Conservation (phyloP, 441 rosid genomes). For the Eruca vesicaria region DNA sequence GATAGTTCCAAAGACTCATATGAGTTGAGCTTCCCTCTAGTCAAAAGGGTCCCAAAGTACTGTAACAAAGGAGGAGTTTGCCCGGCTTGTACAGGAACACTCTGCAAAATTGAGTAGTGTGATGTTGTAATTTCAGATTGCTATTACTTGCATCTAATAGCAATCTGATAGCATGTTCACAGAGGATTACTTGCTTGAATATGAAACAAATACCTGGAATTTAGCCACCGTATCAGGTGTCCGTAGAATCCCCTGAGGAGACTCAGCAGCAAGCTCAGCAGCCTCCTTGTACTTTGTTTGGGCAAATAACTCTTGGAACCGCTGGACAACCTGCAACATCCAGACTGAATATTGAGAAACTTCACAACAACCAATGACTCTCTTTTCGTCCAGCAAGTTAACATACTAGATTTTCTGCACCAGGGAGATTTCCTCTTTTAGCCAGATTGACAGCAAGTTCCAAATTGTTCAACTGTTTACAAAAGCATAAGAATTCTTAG, state of each 20-base stretch:
- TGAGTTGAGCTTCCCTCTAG: conserved; percentile 95
- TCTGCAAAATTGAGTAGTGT: conserved; percentile 48
- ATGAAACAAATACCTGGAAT: conserved; percentile 71
- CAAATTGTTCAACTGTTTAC: conserved; percentile 82
- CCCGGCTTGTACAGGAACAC: conserved; percentile 99
- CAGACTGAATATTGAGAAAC: conserved; percentile 29
- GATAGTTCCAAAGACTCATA: conserved; percentile 98
- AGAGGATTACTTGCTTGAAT: conserved; percentile 10
- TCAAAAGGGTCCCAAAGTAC: conserved; percentile 96
- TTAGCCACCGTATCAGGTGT: conserved; percentile 99
- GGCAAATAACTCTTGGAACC: conserved; percentile 97
- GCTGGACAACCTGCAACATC: conserved; percentile 87
- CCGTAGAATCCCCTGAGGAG: conserved; percentile 98
- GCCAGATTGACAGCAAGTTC: conserved; percentile 99
- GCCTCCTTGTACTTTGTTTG: conserved; percentile 99
- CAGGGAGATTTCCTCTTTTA: conserved; percentile 98
- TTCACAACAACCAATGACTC: conserved; percentile 4
- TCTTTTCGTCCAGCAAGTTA: not conserved
- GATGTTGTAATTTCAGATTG: conserved; percentile 6
- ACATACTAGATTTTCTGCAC: conserved; percentile 97
- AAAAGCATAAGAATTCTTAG: conserved; percentile 19
- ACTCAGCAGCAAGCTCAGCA: conserved; percentile 99
- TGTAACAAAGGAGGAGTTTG: conserved; percentile 98
- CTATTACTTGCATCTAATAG: not conserved
- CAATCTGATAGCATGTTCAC: conserved; percentile 3